phyloP scores from a whole-genome alignment of 2,329 filamentous ascomycete species.

The Pseudocercospora eumusae region DNA sequence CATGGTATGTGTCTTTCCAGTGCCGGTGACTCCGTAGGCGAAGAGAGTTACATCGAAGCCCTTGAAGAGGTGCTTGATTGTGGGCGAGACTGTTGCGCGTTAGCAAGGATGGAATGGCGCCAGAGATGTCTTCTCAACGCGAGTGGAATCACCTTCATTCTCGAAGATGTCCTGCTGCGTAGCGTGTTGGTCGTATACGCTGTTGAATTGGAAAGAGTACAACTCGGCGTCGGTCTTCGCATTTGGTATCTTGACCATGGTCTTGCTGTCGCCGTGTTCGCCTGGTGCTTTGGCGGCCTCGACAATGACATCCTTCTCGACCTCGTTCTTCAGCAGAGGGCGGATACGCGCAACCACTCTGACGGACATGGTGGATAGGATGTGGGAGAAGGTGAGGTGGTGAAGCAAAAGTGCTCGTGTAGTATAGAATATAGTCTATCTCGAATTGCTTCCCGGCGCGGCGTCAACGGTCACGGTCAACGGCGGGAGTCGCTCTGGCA shows the following conservation, averaged over 20 bases:
- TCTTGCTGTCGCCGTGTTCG: conserved; percentile 42
- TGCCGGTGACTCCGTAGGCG: conserved; percentile 95
- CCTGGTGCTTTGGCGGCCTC: conserved; percentile 61
- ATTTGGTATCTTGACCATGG: conserved; percentile 83
- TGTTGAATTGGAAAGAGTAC: conserved; percentile 92
- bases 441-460: neutral
- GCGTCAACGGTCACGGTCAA: neutral
- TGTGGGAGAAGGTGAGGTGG: no score
- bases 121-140: conserved; percentile 16
- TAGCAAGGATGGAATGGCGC: no score
- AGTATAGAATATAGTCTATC: no score
- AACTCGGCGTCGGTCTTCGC: conserved; percentile 89
- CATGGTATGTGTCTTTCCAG: conserved; percentile 99
- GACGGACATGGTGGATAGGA: conserved; percentile 56
- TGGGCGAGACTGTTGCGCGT: conserved; percentile 69
- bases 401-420: neutral
- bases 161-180: conserved; percentile 88
- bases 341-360: conserved; percentile 88
- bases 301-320: conserved; percentile 85
- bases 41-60: conserved; percentile 98
- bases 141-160: conserved; percentile 75
- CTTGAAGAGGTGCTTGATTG: conserved; percentile 89
- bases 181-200: conserved; percentile 78
- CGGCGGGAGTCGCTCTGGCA: neutral
- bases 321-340: conserved; percentile 81